Conservation (phyloP, 805 yeast species). For the Nematodospora valgi region DNA sequence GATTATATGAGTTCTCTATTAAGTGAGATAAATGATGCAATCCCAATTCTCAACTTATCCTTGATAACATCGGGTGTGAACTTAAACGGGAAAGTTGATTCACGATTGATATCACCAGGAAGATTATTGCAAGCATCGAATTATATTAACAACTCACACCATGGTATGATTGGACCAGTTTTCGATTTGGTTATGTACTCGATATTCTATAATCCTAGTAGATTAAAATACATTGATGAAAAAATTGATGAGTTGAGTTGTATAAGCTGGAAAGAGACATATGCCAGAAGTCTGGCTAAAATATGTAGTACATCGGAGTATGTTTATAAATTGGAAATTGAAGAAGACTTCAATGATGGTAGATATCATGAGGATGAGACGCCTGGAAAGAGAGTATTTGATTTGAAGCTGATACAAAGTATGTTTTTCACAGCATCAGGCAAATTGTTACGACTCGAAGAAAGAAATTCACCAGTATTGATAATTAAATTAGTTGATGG, state of each 20-base stretch:
- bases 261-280: conserved; percentile 72
- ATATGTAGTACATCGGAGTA: conserved; percentile 32
- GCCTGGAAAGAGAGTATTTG: conserved; percentile 31
- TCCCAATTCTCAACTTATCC: conserved; percentile 65
- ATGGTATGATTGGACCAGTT: conserved; percentile 51
- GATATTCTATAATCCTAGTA: conserved; percentile 56
- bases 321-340: conserved; percentile 43
- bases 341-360: conserved; percentile 65
- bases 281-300: conserved; percentile 50
- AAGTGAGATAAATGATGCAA: conserved; percentile 57
- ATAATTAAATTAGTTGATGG: conserved; percentile 46
- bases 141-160: conserved; percentile 20
- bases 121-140: conserved; percentile 61
- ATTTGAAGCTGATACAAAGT: conserved; percentile 42
- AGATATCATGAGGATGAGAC: conserved; percentile 62
- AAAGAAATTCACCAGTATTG: conserved; percentile 60
- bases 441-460: conserved; percentile 57
- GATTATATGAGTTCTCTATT: conserved; percentile 46
- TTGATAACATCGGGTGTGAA: conserved; percentile 68
- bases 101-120: conserved; percentile 57
- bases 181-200: conserved; percentile 59
- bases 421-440: conserved; percentile 73
- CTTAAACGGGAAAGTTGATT: conserved; percentile 45
- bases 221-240: conserved; percentile 30
- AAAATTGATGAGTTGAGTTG: conserved; percentile 26